Base-by-base conservation (phyloP, 164 flowering plant genomes). In the Saururus chinensis region DNA sequence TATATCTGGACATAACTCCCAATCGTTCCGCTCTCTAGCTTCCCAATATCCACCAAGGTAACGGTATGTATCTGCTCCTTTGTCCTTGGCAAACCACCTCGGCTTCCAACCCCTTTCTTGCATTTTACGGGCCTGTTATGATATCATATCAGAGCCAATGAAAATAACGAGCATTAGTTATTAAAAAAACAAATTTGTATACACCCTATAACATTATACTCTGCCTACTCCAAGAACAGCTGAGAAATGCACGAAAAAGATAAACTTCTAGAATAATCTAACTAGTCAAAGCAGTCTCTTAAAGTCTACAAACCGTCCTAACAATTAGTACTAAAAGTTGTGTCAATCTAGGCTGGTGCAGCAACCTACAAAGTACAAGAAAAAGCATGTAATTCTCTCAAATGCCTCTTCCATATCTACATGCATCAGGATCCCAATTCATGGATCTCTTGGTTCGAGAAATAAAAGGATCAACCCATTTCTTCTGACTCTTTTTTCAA, bases 41-140 rank as follows among this genome's bases (percentile, higher is more conserved):
- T 88, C 96, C 96, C 96, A 88, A 41, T 88, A 88, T 21, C 96
- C 96, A 9, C 96, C 96, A 6, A 72, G 41, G 49, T 84, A 88
- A 0, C 77, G 76, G 68, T 81, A 84, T 4, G 84, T 63, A 40
- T 78, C 84, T 17, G 76, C 75, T 42, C 66, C 83, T 74, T 79
- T 79, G 40, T 80, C 92, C 74, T 82, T 84, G 1, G 76, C 76
- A 74, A 88, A 88, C 96, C 96, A 88, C 60, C 68, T 74, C 4
- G 96, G 82, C 59, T 82, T 82, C 96, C 96, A 88, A 19, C 96
- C 96, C 57, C 81, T 79, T 74, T 88, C 96, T 75, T 86, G 96
- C 85, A 88, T 81, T 73, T 80, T 82, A 63, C 88, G 70, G 7
- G 96, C 73, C 96, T 88, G 80, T 51, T 41, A 19, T 14, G 17